These are phyloP conservation scores for Jaenimonas drosophilae DNA, from an alignment of 208 protist species.

Conservation along the genomic window DNA sequence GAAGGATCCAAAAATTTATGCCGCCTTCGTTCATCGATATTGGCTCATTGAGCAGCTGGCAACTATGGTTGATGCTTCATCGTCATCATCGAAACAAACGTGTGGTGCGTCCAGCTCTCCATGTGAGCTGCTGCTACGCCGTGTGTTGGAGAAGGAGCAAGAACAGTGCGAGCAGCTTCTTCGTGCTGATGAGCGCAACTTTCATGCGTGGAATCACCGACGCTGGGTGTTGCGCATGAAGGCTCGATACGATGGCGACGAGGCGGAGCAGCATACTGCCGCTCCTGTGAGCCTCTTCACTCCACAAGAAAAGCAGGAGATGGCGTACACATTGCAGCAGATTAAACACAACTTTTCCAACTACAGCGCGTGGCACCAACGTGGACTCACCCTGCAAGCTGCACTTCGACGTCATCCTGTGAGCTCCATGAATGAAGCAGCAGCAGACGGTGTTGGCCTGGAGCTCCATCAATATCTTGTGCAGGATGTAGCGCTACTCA, in stretches of 20 bases:
- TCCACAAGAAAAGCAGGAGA: constrained; percentile 32
- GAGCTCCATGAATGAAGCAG: background rate
- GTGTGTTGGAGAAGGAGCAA: constrained; percentile 42
- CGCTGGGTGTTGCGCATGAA: constrained; percentile 25
- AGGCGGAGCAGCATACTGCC: background rate
- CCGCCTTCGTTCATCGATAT: constrained; percentile 74
- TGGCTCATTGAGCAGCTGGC: constrained; percentile 63
- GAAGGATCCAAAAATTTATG: constrained; percentile 79
- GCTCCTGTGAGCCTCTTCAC: constrained; percentile 20
- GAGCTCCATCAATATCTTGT: constrained; percentile 16
- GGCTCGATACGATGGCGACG: background rate
- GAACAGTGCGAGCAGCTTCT: constrained; percentile 64
- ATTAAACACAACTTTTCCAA: constrained; percentile 95
- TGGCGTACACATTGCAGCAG: constrained; percentile 75
- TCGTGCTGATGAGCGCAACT: constrained; percentile 82
- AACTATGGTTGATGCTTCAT: background rate
- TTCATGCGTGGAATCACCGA: constrained; percentile 86
- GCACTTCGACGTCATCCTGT: constrained; percentile 4
- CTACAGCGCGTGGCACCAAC: constrained; percentile 97
- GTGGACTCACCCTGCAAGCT: constrained; percentile 37
- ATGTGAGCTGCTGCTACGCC: constrained; percentile 7
- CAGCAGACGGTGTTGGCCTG: background rate
- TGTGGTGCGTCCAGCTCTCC: background rate
- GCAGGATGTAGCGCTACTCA: constrained; percentile 45
- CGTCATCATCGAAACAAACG: constrained; percentile 1